Percentiles rank a stretch among this genome's conserved stretches.
Evolutionary conservation across 495 filamentous ascomycete genomes (phyloP).

Genomic region (Penicillium daleae): DNA sequence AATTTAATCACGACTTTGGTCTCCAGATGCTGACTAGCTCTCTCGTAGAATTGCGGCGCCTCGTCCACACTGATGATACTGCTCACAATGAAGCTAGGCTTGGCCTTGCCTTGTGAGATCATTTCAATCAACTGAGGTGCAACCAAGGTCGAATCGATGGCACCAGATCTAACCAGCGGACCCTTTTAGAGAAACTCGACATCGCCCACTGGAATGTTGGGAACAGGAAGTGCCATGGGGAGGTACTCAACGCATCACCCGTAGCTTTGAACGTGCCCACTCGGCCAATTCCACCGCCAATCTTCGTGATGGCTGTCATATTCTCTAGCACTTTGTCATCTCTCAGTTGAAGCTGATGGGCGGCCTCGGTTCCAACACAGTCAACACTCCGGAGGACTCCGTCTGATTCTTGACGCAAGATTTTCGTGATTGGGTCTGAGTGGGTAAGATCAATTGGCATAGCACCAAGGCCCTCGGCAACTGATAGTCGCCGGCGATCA

Average conservation of each 20-base stretch:
- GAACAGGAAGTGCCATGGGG: neutral
- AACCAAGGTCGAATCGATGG: neutral
- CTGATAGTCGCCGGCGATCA: slow-evolving; percentile 40
- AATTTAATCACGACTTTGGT: slow-evolving; percentile 5
- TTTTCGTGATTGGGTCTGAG: slow-evolving; percentile 41
- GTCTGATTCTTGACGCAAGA: slow-evolving; percentile 6
- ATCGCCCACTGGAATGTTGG: neutral
- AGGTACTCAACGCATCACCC: neutral
- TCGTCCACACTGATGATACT: slow-evolving; percentile 4
- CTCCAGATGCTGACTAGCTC: slow-evolving; percentile 5
- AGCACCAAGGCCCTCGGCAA: slow-evolving; percentile 54
- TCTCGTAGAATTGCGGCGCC: slow-evolving; percentile 2
- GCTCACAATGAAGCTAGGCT: slow-evolving; percentile 8
- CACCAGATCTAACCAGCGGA: neutral
- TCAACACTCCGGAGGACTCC: slow-evolving; percentile 15
- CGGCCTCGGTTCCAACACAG: slow-evolving; percentile 19
- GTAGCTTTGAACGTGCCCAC: neutral
- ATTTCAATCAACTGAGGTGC: slow-evolving; percentile 1
- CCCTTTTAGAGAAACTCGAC: neutral
- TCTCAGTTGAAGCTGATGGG: neutral
- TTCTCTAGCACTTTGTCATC: slow-evolving; percentile 1
- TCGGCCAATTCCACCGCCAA: neutral
- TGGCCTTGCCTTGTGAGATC: neutral
- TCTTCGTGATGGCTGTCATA: neutral
- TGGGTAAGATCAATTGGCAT: slow-evolving; percentile 36